A percentile compares a stretch with the other conserved stretches of the same genome.
Conservation (phyloP, 1,139 yeast species). For the Diutina sp. region DNA sequence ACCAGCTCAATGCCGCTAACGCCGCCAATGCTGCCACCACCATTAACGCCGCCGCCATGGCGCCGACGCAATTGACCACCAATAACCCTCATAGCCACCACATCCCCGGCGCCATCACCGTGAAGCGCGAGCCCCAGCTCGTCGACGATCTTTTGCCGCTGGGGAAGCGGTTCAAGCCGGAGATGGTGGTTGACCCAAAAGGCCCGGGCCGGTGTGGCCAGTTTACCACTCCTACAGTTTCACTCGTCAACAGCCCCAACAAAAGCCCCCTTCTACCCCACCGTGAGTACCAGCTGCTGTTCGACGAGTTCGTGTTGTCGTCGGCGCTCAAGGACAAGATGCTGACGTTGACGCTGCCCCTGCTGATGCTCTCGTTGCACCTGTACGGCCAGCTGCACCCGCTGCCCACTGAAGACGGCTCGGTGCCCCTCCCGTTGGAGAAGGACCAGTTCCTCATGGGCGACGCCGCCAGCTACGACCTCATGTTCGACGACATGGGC, state of each 20-base stretch:
- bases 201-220: background rate
- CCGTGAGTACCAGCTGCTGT: background rate
- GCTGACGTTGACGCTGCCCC: conserved; percentile 1
- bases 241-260: conserved; percentile 2
- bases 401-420: background rate
- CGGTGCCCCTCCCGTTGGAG: background rate
- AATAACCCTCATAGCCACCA: too few relatives aligned
- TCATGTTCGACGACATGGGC: background rate
- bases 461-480: background rate
- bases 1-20: background rate
- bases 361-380: conserved; percentile 1
- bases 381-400: background rate
- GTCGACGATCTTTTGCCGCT: background rate
- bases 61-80: too few relatives aligned
- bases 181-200: background rate
- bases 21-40: background rate
- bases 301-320: background rate
- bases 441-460: background rate
- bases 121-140: background rate
- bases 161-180: background rate
- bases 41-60: too few relatives aligned
- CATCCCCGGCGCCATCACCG: too few relatives aligned
- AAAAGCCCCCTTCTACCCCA: conserved; percentile 1
- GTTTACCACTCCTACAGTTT: conserved; percentile 2
- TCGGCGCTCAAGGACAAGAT: background rate